A percentile compares a stretch with the other conserved stretches of the same genome.
Evolutionary conservation across 140 eudicot species (phyloP).

Genomic region (Oenanthe javanica): DNA sequence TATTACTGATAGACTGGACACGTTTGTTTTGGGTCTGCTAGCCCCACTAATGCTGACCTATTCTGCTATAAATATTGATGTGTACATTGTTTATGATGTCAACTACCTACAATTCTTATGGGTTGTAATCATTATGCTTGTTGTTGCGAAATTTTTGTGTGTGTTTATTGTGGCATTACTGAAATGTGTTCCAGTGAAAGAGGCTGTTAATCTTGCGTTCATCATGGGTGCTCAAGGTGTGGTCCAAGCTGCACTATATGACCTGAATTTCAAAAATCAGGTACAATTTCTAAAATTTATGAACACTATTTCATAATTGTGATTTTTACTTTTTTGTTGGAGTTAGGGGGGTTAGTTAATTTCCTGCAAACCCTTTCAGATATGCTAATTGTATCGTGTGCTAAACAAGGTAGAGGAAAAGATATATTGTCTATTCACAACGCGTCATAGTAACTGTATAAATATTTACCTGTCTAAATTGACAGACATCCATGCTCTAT

Average conservation of each 20-base stretch:
- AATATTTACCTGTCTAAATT: background rate
- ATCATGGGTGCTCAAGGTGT: conserved; percentile 40
- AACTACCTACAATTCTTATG: conserved; percentile 6
- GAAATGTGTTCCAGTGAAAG: conserved; percentile 28
- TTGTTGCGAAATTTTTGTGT: conserved; percentile 1
- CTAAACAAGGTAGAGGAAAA: background rate
- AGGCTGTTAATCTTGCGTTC: conserved; percentile 28
- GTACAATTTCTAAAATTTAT: conserved; percentile 2
- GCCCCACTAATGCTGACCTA: conserved; percentile 14
- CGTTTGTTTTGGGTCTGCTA: conserved; percentile 8
- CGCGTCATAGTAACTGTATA: background rate
- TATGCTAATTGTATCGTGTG: too few species aligned
- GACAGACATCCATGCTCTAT: background rate
- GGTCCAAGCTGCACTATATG: conserved; percentile 29
- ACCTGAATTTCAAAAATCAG: conserved; percentile 17
- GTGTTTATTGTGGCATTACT: conserved; percentile 19
- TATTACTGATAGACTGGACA: conserved; percentile 15
- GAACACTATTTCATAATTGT: background rate
- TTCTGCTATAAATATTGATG: conserved; percentile 9
- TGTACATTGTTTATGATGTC: conserved; percentile 14
- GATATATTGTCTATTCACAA: too few species aligned
- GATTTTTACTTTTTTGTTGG: background rate
- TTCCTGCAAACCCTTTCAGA: background rate
- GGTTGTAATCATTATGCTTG: background rate
- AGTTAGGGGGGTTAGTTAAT: background rate